phyloP scores from a whole-genome alignment of 2,329 filamentous ascomycete genomes.

The Coniochaeta sp. region DNA sequence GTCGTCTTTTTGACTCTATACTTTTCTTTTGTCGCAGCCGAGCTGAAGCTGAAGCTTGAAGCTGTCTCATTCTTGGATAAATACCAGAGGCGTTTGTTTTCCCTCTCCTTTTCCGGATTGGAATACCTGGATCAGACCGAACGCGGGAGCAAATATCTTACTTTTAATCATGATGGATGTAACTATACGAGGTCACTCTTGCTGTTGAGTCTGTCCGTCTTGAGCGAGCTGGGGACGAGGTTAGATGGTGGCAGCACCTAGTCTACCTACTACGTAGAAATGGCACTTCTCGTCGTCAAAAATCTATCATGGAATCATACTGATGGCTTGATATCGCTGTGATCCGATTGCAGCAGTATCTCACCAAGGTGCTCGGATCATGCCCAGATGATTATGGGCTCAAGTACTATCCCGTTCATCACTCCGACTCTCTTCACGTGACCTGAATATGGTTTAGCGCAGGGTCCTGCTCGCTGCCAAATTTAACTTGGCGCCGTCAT shows the following conservation, averaged over 20 bases:
- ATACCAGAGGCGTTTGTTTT: constrained; percentile 6
- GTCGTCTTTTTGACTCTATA: constrained; percentile 1
- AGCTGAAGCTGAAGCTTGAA: constrained; percentile 10
- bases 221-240: background rate
- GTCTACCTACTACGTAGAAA: background rate
- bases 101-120: background rate
- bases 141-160: background rate
- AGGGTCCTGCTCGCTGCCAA: background rate
- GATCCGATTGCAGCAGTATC: too few species aligned
- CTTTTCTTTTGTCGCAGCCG: constrained; percentile 14
- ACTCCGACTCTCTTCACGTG: background rate
- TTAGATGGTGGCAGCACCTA: background rate
- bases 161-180: constrained; percentile 1
- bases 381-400: too few species aligned
- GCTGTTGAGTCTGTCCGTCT: background rate
- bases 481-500: constrained; percentile 1
- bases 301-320: background rate
- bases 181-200: background rate
- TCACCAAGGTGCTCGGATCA: too few species aligned
- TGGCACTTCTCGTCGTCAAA: constrained; percentile 1
- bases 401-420: too few species aligned
- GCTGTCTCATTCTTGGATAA: constrained; percentile 3
- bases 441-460: background rate
- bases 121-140: background rate
- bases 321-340: background rate